Evolutionary conservation across 2,329 filamentous ascomycete species (phyloP), one percentile per base, ranked within the genome.

Genomic region (Penicillium sp.): DNA sequence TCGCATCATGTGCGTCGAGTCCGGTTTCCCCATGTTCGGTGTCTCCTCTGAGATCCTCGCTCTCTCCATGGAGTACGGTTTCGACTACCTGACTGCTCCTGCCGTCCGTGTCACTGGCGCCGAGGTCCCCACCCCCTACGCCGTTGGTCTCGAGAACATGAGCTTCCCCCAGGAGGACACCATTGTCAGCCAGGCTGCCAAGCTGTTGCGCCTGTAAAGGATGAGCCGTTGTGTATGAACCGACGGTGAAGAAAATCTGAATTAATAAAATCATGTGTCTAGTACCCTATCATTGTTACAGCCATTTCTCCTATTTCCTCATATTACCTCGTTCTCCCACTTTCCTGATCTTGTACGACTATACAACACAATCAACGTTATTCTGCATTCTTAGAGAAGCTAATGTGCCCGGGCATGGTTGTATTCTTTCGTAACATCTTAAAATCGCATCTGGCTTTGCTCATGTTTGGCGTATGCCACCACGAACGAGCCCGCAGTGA

Each of bases 111-210:
- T 98, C 65, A 97, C 93, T 52, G 93, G 47, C 70, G 91, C 93
- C 58, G 93, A 98, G 71, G 93, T 98, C 12, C 93, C 93, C 43
- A 98, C 93, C 6, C 91, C 93, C 33, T 97, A 98, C 69, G 91
- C 93, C 52, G 78, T 84, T 72, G 87, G 88, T 69, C 81, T 98
- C 51, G 93, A 98, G 80, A 83, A 93, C 74, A 85, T 98, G 88
- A 79, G 79, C 64, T 98, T 98, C 85, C 93, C 93, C 44, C 87
- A 84, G 60, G 88, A 95, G 76, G 72, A 83, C 58, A 78, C 95
- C 63, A 96, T 98, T 67, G 85, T 88, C 71, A 77, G 86, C 62
- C 91, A 93, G 69, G 86, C 86, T 48, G 88, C 85, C 61, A 97
- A 96, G 82, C 77, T 97, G 63, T 78, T 98, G 67, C 81, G 82